Evolutionary conservation across 2,329 filamentous ascomycete species (phyloP).

Genomic region (Calonectria leucothoes): DNA sequence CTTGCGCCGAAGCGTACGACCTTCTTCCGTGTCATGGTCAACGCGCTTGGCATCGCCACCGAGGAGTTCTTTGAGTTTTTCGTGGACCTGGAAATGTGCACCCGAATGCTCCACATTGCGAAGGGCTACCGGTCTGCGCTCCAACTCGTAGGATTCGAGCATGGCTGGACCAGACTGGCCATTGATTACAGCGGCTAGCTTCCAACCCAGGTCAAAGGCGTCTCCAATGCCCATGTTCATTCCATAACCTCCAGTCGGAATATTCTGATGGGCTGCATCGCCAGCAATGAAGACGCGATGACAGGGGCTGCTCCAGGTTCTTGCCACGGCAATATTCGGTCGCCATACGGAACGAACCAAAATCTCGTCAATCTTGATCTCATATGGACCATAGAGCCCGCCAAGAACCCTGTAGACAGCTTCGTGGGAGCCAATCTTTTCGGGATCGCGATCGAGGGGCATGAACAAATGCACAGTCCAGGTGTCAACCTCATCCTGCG

Average conservation of each 20-base stretch:
- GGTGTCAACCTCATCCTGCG: slow-evolving; percentile 5
- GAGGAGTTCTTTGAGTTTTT: not conserved
- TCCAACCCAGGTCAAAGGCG: slow-evolving; percentile 49
- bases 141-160: slow-evolving; percentile 39
- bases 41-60: no score
- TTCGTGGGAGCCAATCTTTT: not conserved
- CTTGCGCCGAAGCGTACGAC: no score
- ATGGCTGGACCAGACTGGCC: slow-evolving; percentile 21
- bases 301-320: slow-evolving; percentile 38
- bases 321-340: slow-evolving; percentile 34
- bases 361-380: slow-evolving; percentile 35
- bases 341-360: slow-evolving; percentile 33
- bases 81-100: not conserved
- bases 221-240: slow-evolving; percentile 52
- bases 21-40: no score
- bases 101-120: slow-evolving; percentile 29
- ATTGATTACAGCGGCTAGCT: slow-evolving; percentile 43
- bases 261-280: slow-evolving; percentile 51
- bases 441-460: not conserved
- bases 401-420: slow-evolving; percentile 13
- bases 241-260: slow-evolving; percentile 49
- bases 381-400: not conserved
- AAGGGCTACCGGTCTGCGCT: slow-evolving; percentile 33
- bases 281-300: slow-evolving; percentile 50
- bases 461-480: not conserved